Evolutionary conservation across 2,329 filamentous ascomycete genomes (phyloP).

Genomic region (Blastomyces silverae): DNA sequence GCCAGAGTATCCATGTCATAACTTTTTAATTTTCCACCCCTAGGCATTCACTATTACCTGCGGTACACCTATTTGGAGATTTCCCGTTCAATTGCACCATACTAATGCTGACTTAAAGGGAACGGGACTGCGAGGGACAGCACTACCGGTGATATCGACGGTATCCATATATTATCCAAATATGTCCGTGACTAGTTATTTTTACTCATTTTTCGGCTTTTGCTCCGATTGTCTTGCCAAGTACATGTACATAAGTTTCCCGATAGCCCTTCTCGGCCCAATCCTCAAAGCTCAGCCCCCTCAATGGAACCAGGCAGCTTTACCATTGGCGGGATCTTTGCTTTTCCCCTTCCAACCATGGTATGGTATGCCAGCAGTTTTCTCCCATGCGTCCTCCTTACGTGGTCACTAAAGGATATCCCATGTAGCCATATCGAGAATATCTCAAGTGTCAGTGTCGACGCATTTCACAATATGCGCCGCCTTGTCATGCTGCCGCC

Average conservation of each 20-base stretch:
- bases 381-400: background rate
- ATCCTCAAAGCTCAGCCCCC: background rate
- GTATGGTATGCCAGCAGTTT: background rate
- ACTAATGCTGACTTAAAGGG: background rate
- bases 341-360: background rate
- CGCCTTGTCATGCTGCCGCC: background rate
- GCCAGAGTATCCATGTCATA: background rate
- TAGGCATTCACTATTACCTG: no score
- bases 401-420: background rate
- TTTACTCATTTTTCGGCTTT: background rate
- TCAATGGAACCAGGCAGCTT: background rate
- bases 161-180: background rate
- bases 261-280: background rate
- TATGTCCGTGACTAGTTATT: background rate
- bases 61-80: background rate
- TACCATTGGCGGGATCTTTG: background rate
- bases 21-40: no score
- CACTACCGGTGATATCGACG: no score
- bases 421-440: background rate
- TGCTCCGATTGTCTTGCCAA: background rate
- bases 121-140: background rate
- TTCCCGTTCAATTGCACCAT: background rate
- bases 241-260: background rate
- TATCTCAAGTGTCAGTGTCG: background rate
- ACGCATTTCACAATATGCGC: background rate